Evolutionary conservation across 805 yeast genomes (phyloP).

Genomic region (Aciculoconidium aculeatum): DNA sequence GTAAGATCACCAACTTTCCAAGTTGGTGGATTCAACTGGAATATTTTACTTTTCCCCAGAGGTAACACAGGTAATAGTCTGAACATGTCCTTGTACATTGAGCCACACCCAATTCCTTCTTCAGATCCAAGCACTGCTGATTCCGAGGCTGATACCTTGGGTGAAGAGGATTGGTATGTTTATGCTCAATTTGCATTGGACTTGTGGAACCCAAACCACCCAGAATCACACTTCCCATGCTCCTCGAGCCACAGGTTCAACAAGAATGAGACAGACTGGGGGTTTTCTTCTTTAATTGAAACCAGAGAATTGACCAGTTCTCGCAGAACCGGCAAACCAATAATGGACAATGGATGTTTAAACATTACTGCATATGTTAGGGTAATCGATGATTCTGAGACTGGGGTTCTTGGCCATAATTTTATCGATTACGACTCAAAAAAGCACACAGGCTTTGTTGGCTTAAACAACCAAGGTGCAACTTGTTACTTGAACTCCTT

Average conservation of each 20-base stretch:
- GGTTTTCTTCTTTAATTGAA: conserved; percentile 75
- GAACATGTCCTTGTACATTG: conserved; percentile 67
- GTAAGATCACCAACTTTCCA: conserved; percentile 44
- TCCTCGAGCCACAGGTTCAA: conserved; percentile 76
- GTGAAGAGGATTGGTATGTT: conserved; percentile 61
- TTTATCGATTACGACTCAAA: conserved; percentile 82
- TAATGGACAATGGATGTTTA: conserved; percentile 49
- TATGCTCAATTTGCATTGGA: conserved; percentile 88
- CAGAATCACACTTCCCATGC: conserved; percentile 52
- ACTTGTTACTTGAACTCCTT: conserved; percentile 94
- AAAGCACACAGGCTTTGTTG: conserved; percentile 83
- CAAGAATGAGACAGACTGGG: conserved; percentile 87
- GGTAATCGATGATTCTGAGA: conserved; percentile 73
- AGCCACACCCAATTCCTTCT: conserved; percentile 50
- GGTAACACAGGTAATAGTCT: conserved; percentile 53
- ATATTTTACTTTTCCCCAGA: conserved; percentile 68
- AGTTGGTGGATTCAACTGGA: conserved; percentile 64
- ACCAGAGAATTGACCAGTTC: conserved; percentile 41
- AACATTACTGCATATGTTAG: conserved; percentile 75
- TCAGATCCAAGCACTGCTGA: conserved; percentile 19
- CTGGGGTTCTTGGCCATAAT: conserved; percentile 93
- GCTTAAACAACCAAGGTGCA: conserved; percentile 95
- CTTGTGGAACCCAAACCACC: conserved; percentile 74
- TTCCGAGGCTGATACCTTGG: conserved; percentile 11
- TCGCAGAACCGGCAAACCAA: conserved; percentile 26